phyloP scores from a whole-genome alignment of 2,329 filamentous ascomycete species.

The Pseudocercospora eumusae region DNA sequence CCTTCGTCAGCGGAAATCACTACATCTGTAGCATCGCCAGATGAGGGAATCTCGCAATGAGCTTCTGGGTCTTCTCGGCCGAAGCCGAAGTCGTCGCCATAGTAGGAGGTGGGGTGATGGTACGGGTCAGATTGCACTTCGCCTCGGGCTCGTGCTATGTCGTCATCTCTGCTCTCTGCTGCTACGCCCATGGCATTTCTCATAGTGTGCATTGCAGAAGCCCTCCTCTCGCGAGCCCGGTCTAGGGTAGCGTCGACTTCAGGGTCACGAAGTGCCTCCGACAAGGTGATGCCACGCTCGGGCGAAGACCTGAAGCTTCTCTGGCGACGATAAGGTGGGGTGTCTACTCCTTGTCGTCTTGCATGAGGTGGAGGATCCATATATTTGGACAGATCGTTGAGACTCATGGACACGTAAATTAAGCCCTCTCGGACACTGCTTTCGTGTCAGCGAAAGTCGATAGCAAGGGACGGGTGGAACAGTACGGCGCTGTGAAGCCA shows the following conservation, averaged over 20 bases:
- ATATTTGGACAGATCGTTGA: conserved; percentile 67
- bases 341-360: conserved; percentile 30
- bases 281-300: conserved; percentile 34
- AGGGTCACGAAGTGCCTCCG: conserved; percentile 38
- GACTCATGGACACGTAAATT: conserved; percentile 85
- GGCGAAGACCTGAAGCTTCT: conserved; percentile 31
- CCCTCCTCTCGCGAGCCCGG: conserved; percentile 1
- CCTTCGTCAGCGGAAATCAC: conserved; percentile 23
- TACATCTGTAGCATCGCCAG: conserved; percentile 22
- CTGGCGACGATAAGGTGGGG: conserved; percentile 31
- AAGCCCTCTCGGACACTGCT: conserved; percentile 82
- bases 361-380: conserved; percentile 37
- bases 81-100: conserved; percentile 29
- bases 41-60: conserved; percentile 34
- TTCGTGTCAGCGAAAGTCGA: conserved; percentile 38
- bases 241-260: conserved; percentile 31
- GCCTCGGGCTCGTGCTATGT: not conserved
- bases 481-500: conserved; percentile 85
- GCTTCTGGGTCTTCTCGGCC: conserved; percentile 28
- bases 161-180: not conserved
- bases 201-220: not conserved
- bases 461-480: conserved; percentile 32
- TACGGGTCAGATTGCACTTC: conserved; percentile 6
- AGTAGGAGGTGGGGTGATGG: conserved; percentile 25
- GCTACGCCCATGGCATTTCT: conserved; percentile 22